A percentile compares a stretch with the other conserved stretches of the same genome.
Conservation (phyloP, 129 eudicot species). For the Tagetes patula region DNA sequence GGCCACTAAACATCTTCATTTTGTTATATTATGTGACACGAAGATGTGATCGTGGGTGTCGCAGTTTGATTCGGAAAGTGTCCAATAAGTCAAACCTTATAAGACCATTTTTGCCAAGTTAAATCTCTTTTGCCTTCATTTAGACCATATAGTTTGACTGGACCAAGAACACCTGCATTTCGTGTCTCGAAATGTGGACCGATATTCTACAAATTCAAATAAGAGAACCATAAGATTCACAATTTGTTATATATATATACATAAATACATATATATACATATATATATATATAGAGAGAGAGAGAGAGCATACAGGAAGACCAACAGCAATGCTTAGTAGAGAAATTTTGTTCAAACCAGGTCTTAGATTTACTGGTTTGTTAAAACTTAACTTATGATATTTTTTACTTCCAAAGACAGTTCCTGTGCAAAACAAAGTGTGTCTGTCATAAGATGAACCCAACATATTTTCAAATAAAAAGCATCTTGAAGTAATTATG, state of each 20-base stretch:
- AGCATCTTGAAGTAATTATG: too few relatives aligned
- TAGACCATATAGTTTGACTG: conserved; percentile 80
- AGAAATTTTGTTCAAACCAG: conserved; percentile 64
- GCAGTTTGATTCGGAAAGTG: not conserved
- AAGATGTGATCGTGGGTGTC: conserved; percentile 10
- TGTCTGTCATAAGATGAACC: not conserved
- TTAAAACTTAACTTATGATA: conserved; percentile 51
- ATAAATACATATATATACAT: not conserved
- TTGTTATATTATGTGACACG: not conserved
- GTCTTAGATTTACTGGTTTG: conserved; percentile 50
- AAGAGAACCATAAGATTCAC: conserved; percentile 12
- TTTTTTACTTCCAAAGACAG: conserved; percentile 48
- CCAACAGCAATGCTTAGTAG: conserved; percentile 74
- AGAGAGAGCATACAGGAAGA: conserved; percentile 54
- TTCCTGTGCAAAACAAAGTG: conserved; percentile 39
- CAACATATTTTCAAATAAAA: too few relatives aligned
- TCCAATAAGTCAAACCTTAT: conserved; percentile 61
- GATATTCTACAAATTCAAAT: conserved; percentile 53
- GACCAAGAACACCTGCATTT: conserved; percentile 99
- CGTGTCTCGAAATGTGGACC: conserved; percentile 91
- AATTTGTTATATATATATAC: not conserved
- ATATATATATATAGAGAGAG: not conserved
- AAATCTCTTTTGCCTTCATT: conserved; percentile 84
- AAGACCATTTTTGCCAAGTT: conserved; percentile 99
- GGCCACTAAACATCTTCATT: not conserved